Evolutionary conservation across 768 basidiomycete species (phyloP), one percentile per base, ranked within the genome.

Genomic region (Fomitopsis serialis): DNA sequence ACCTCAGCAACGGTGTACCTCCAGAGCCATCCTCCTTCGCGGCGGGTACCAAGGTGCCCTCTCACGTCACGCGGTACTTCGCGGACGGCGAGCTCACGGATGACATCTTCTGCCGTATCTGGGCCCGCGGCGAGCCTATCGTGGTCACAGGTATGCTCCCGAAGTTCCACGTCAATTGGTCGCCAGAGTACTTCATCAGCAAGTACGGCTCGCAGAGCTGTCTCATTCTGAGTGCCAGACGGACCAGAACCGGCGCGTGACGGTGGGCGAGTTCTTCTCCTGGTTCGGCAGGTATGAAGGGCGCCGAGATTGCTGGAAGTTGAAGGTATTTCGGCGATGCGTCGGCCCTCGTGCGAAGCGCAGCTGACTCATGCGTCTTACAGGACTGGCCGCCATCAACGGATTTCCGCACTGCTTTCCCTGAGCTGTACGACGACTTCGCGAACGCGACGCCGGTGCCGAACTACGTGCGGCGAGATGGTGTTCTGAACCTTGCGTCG

Each of bases 371-470:
- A 15, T 27, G 49, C 35, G 32, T 23, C 24, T 21, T n/a, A 11
- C 58, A 94, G 86, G 95, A 98, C 70, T 98, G 95, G 94, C 95
- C 95, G 3, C 81, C 90, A 0, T 85, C 87, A 9, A 78, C 81
- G 2, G 93, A 96, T 58, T 96, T 98, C 72, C 85, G 84, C 63
- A 74, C 78, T 2, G 79, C 81, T 1, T 92, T 93, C 65, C 95
- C 94, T 0, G 85, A 87, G 49, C 73, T 97, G 11, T 98, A 82
- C 62, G 80, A 87, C 32, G 95, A 97, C 64, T 97, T 96, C 65
- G 82, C 78, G 57, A 69, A 78, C 15, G 85, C 86, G 2, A 84
- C 97, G 1, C 95, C 95, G 0, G 85, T 93, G 0, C 92, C 92
- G 1, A 86, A 87, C 65, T 94, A 89, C 66, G 90, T 92, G n/a